A percentile compares a stretch with the other conserved stretches of the same genome.
Conservation (phyloP, 1,284 basidiomycete species). For the Malassezia nana region DNA sequence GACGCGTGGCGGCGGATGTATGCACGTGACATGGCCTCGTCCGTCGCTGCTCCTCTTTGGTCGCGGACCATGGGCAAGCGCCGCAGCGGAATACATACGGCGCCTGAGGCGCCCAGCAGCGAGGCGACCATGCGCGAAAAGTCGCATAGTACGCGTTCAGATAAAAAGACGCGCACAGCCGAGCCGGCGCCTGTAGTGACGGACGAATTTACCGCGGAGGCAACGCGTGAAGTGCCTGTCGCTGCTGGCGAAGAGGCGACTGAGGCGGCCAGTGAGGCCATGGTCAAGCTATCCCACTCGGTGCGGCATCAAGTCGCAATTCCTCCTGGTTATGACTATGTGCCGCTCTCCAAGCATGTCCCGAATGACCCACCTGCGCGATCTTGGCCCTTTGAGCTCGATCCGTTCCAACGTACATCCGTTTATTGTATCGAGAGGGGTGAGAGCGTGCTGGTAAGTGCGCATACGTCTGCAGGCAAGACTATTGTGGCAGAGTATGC, state of each 20-base stretch:
- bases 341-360: conserved; percentile 83
- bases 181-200: conserved; percentile 30
- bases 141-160: too few relatives aligned
- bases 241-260: conserved; percentile 15
- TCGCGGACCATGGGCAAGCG: neutral
- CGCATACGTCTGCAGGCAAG: conserved; percentile 95
- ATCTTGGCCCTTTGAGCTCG: conserved; percentile 88
- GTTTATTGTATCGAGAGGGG: conserved; percentile 90
- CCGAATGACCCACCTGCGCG: conserved; percentile 80
- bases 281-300: conserved; percentile 39
- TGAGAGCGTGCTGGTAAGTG: conserved; percentile 96
- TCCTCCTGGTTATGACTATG: conserved; percentile 80
- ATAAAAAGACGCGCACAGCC: conserved; percentile 18
- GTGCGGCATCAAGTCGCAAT: conserved; percentile 91
- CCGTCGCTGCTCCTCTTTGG: neutral
- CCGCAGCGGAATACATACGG: neutral
- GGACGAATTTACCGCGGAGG: conserved; percentile 32
- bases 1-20: too few relatives aligned
- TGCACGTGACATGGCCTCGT: too few relatives aligned
- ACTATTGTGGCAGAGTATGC: conserved; percentile 99
- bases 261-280: conserved; percentile 1
- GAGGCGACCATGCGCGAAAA: too few relatives aligned
- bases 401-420: conserved; percentile 94
- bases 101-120: neutral
- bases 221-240: conserved; percentile 20